Evolutionary conservation across 2,329 filamentous ascomycete species (phyloP), one percentile per base, ranked within the genome.

Genomic region (Aspergillus sp.): DNA sequence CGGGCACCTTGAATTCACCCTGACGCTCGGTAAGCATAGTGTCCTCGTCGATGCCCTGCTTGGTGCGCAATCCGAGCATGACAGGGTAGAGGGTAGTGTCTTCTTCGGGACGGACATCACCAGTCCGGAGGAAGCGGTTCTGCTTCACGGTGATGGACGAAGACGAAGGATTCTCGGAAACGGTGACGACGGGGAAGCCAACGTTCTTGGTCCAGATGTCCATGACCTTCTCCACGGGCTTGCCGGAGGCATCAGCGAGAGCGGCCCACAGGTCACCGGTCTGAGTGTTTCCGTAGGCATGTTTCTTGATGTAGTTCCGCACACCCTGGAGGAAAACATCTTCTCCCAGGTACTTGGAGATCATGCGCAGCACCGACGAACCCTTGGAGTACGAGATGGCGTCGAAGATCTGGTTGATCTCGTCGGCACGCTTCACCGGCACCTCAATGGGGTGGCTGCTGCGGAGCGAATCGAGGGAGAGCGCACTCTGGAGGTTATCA

Each of bases 381-480:
- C 93, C 93, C 78, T 97, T 97, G 51, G 90, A 92, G 75, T 97
- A 97, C 1, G 93, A 96, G 60, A 97, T 97, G 57, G 91, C 90
- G 69, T 97, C 93, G 64, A 97, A 97, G 62, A 97, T 97, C 76
- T 97, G 92, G 75, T 96, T 96, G 71, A 97, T 92, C 73, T 97
- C 91, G 62, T 95, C 91, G 24, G 92, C 92, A 53, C 89, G 87
- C 81, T 96, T 95, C 58, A 97, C 91, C 1, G 93, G 93, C 1
- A 96, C 92, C 72, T 97, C 93, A 53, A 97, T 95, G 5, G 93
- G 93, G 71, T 97, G 93, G 66, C 90, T 95, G 82, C 91, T 96
- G 62, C 93, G 85, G 49, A 97, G 77, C 3, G 92, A 95, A 71
- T 97, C 93, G 5, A 97, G 82, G 19, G 87, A 86, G 35, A 97